Evolutionary conservation across 2,329 filamentous ascomycete species (phyloP), one percentile per base, ranked within the genome.

Genomic region (Aspergillus viridinutans): DNA sequence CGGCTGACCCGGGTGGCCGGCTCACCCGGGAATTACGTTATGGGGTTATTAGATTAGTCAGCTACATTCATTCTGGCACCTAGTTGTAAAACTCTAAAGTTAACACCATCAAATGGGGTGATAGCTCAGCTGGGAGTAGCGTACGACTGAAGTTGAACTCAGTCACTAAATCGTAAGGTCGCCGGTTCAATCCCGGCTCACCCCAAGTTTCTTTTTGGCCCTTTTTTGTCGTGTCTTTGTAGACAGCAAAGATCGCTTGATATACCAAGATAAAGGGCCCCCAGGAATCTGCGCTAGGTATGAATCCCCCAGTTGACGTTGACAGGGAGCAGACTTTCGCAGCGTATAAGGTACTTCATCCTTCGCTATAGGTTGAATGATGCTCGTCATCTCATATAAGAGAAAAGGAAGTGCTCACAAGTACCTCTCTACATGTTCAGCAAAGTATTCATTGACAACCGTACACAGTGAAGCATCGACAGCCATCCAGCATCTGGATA

Each of bases 381-480:
- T 17, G 14, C 32, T 38, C 4, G 29, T 17, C 32, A 5, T 38
- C 32, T 17, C 3, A 38, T 5, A 5, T 2, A 3, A 12, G 28
- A 29, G 32, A 17, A 1, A 7, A 6, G 12, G 14, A 38, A 38
- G 29, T 17, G 14, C 32, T 35, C 32, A 6, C 0, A 17, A 38
- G 14, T 3, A 29, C 28, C 28, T 29, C 28, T 29, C 10, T 29
- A 38, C 14, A 38, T 2, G 32, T 17, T 17, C 32, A 25, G 45
- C n/a, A 50, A 32, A 7, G 29, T 25, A 52, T 49, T 8, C 29
- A 50, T 35, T 40, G n/a, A 49, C 17, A 40, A 59, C 26, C 42
- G 35, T 58, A 54, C 28, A 57, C 21, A 21, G 25, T 48, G 26
- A 57, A 55, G 35, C 35, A 45, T 52, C 14, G 32, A 35, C 32